Percentiles rank a stretch among this genome's conserved stretches.
phyloP scores from a whole-genome alignment of 345 rosid species.

The Nephelium lappaceum region DNA sequence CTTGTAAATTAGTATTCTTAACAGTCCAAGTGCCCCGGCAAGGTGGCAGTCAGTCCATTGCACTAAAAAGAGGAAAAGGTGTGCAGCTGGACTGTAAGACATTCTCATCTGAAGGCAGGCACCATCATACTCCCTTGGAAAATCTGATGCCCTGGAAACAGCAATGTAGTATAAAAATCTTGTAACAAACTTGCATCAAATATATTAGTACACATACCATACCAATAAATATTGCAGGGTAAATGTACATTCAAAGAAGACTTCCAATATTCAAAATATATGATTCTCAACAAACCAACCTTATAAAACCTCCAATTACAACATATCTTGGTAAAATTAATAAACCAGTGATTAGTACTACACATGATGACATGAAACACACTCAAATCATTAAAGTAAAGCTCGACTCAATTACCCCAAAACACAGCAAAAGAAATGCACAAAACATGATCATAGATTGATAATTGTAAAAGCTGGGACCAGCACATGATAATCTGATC shows the following conservation, averaged over 20 bases:
- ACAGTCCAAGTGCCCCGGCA: constrained; percentile 67
- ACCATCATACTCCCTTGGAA: constrained; percentile 62
- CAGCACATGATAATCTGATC: neutral
- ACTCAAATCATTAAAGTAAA: neutral
- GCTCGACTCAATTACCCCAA: neutral
- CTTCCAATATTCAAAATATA: neutral
- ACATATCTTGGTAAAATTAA: neutral
- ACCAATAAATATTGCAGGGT: neutral
- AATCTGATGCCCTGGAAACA: constrained; percentile 61
- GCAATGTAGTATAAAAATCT: constrained; percentile 3
- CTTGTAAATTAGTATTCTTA: constrained; percentile 70
- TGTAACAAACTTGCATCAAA: neutral
- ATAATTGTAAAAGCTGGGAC: constrained; percentile 2
- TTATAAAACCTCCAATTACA: neutral
- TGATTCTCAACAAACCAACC: neutral
- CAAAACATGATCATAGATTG: neutral
- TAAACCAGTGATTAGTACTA: neutral
- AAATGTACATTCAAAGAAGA: neutral
- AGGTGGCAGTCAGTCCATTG: constrained; percentile 75
- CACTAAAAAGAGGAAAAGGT: constrained; percentile 64
- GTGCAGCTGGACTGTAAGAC: constrained; percentile 77
- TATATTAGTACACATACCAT: neutral
- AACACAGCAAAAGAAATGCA: neutral
- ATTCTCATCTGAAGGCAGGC: constrained; percentile 79
- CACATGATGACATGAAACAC: neutral